Base-by-base conservation (phyloP, 495 filamentous ascomycete species). In the Saxophila tyrrhenica region DNA sequence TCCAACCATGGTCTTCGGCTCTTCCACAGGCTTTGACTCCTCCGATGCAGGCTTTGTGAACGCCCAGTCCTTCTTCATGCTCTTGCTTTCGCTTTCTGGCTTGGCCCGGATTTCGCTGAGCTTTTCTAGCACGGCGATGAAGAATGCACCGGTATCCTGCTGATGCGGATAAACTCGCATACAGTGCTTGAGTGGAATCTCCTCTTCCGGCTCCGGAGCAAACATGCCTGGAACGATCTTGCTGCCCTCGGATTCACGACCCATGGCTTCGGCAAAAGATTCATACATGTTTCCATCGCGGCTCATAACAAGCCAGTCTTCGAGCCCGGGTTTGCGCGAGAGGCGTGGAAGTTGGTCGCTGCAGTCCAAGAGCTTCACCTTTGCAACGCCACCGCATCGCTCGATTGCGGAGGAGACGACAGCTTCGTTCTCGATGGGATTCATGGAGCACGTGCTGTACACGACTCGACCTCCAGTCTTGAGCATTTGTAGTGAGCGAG, bases 361-460 rank as follows among this genome's bases (percentile, higher is more conserved):
- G 73, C 84, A 90, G 62, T 95, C 87, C 44, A 97, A 64, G 43
- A 99, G 81, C 47, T 80, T 73, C 35, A 97, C 85, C 62, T 91
- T 94, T 22, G 78, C 76, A 1, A 79, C 65, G 9, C 92, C 92
- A 56, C 92, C 92, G 62, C 90, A 97, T 41, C 89, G 79, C 56
- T 89, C 85, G 61, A 97, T 94, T 2, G 94, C 91, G 48, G 71
- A 73, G 1, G 85, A 76, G 53, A 98, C 70, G 20, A 97, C 89
- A n/a, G 94, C 85, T 72, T 98, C 92, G 64, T 98, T 94, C 68
- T 98, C 92, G 21, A 97, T 76, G 0, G 92, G 91, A 69, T 96
- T 98, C 85, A 98, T 85, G 68, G 87, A 94, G 73, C 92, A 98
- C 16, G 92, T 97, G 7, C 90, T 96, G 71, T 97, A 98, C 24